Evolutionary conservation across 106 monocot species (phyloP).

Genomic region (Dendrobium nobile): DNA sequence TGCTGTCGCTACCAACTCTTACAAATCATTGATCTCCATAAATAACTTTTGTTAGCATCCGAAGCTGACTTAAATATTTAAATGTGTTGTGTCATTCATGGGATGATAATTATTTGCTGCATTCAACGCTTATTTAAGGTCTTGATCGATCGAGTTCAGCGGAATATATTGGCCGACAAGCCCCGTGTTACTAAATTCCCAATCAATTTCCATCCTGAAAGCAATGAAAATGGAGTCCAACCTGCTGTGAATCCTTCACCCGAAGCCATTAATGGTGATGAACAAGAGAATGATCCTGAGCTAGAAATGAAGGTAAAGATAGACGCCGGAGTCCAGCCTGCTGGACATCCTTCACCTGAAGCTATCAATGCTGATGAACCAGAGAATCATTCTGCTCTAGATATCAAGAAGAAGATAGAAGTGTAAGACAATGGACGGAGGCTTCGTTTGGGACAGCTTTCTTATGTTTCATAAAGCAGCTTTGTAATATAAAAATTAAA

Average conservation of each 20-base stretch:
- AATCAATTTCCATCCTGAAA: conserved; percentile 93
- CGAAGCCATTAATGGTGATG: conserved; percentile 3
- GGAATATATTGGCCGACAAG: conserved; percentile 94
- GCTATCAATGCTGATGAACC: not conserved
- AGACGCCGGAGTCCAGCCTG: not conserved
- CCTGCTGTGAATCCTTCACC: conserved; percentile 16
- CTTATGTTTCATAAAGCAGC: too few relatives aligned
- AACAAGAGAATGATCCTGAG: not conserved
- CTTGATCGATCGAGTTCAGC: conserved; percentile 76
- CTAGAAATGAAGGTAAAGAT: not conserved
- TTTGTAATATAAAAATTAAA: too few relatives aligned
- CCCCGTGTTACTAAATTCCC: conserved; percentile 98
- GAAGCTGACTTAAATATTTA: too few relatives aligned
- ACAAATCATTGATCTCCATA: too few relatives aligned
- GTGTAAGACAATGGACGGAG: not conserved
- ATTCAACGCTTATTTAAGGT: conserved; percentile 17
- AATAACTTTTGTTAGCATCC: too few relatives aligned
- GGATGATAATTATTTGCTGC: too few relatives aligned
- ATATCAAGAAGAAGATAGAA: not conserved
- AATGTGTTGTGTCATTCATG: too few relatives aligned
- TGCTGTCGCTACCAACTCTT: too few relatives aligned
- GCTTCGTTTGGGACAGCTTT: too few relatives aligned
- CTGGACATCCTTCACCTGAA: not conserved
- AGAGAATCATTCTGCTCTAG: not conserved
- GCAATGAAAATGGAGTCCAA: conserved; percentile 42